Evolutionary conservation across 2,329 filamentous ascomycete genomes (phyloP).

Genomic region (Penicillium sumatraense): DNA sequence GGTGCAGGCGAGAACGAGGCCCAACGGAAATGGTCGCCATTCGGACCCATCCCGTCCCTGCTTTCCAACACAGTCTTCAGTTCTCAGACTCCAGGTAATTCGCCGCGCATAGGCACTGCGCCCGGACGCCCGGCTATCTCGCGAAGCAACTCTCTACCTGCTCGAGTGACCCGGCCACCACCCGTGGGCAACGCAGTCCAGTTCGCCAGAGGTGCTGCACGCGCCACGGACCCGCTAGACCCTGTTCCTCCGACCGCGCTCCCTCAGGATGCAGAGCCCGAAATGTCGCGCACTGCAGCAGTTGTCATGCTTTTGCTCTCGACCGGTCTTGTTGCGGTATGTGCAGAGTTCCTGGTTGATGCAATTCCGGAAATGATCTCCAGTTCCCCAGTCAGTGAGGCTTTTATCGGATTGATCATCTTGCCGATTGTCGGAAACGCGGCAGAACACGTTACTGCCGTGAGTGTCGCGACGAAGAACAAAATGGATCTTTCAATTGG

Average conservation of each 20-base stretch:
- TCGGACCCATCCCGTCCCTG: constrained; percentile 37
- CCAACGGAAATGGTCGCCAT: constrained; percentile 32
- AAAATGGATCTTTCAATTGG: constrained; percentile 85
- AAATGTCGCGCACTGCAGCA: constrained; percentile 62
- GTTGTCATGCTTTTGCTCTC: constrained; percentile 60
- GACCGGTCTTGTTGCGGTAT: constrained; percentile 63
- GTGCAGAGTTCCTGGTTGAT: constrained; percentile 74
- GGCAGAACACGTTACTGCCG: constrained; percentile 79
- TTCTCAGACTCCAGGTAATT: constrained; percentile 18
- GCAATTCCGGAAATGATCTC: constrained; percentile 71
- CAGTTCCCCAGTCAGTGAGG: constrained; percentile 65
- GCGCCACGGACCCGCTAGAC: constrained; percentile 25
- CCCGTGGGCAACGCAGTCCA: constrained; percentile 39
- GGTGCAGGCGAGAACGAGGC: constrained; percentile 19
- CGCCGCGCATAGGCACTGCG: constrained; percentile 16
- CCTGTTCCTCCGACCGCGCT: constrained; percentile 13
- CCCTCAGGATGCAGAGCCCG: constrained; percentile 24
- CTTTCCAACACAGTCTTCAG: constrained; percentile 43
- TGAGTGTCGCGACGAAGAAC: constrained; percentile 79
- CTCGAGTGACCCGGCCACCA: constrained; percentile 28
- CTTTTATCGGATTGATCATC: constrained; percentile 80
- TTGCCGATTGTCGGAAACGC: constrained; percentile 84
- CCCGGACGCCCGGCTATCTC: constrained; percentile 26
- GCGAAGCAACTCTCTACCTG: constrained; percentile 40
- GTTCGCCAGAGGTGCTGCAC: constrained; percentile 38